Percentiles rank a stretch among this genome's conserved stretches.
Evolutionary conservation across 2,329 filamentous ascomycete genomes (phyloP).

Genomic region (Trichophyton verrucosum): DNA sequence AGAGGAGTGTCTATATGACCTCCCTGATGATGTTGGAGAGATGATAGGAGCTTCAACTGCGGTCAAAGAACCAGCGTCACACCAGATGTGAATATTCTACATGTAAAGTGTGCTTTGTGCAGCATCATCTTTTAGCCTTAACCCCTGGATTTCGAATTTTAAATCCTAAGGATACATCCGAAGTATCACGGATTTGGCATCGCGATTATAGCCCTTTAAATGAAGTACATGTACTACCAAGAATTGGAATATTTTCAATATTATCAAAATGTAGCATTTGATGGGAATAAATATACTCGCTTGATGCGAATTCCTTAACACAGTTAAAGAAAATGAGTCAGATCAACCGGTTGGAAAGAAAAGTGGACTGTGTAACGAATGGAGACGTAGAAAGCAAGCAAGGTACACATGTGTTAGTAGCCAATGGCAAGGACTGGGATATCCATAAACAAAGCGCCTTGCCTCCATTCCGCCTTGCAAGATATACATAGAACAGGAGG

Average conservation of each 20-base stretch:
- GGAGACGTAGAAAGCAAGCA: not conserved
- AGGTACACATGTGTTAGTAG: not conserved
- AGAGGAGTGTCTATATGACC: conserved; percentile 9
- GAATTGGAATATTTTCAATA: not conserved
- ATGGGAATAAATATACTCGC: not conserved
- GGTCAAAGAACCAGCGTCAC: not conserved
- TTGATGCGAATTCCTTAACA: not conserved
- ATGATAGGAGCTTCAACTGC: conserved; percentile 8
- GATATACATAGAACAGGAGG: not conserved
- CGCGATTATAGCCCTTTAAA: not conserved
- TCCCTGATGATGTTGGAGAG: conserved; percentile 9
- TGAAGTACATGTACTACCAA: not conserved
- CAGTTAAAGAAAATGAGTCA: not conserved
- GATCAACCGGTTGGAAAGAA: not conserved
- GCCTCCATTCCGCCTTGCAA: not conserved
- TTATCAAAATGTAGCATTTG: not conserved
- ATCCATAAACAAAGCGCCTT: not conserved
- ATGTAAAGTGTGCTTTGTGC: not conserved
- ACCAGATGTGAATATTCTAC: not conserved
- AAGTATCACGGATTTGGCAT: not conserved
- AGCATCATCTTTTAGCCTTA: not conserved
- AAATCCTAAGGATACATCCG: not conserved
- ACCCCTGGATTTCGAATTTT: not conserved
- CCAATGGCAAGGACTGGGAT: not conserved
- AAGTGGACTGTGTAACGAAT: not conserved